A percentile compares a stretch with the other conserved stretches of the same genome.
phyloP scores from a whole-genome alignment of 768 basidiomycete species.

The Termitomyces heimii region DNA sequence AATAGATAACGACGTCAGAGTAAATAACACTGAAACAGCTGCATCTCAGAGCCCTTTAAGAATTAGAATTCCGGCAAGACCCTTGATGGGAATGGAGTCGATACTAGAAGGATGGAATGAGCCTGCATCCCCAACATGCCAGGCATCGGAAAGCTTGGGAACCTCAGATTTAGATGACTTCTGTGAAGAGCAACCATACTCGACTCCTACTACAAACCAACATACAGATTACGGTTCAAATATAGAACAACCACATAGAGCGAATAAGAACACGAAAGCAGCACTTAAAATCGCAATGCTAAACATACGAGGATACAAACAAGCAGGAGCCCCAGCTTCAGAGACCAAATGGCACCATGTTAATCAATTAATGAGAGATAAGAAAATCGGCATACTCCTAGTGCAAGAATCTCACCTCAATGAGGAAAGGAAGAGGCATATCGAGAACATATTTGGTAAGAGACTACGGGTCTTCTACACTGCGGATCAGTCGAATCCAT shows the following conservation, averaged over 20 bases:
- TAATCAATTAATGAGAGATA: not conserved
- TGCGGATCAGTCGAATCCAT: not conserved
- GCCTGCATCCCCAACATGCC: no score
- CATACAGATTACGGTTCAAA: no score
- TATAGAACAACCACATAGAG: no score
- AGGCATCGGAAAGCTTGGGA: no score
- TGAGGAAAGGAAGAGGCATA: not conserved
- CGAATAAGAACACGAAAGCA: not conserved
- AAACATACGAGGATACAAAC: not conserved
- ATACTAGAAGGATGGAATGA: no score
- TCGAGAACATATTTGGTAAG: not conserved
- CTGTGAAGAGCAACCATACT: no score
- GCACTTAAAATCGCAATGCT: not conserved
- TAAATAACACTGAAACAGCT: no score
- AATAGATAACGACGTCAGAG: not conserved
- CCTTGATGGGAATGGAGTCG: no score
- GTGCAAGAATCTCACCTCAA: not conserved
- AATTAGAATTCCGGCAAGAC: not conserved
- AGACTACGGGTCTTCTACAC: not conserved
- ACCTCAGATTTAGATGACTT: no score
- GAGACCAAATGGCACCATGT: not conserved
- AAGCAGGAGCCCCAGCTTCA: not conserved
- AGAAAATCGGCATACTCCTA: not conserved
- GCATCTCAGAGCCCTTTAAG: not conserved
- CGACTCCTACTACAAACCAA: no score